Conservation (phyloP, 2,329 filamentous ascomycete species). For the Fusarium musae region DNA sequence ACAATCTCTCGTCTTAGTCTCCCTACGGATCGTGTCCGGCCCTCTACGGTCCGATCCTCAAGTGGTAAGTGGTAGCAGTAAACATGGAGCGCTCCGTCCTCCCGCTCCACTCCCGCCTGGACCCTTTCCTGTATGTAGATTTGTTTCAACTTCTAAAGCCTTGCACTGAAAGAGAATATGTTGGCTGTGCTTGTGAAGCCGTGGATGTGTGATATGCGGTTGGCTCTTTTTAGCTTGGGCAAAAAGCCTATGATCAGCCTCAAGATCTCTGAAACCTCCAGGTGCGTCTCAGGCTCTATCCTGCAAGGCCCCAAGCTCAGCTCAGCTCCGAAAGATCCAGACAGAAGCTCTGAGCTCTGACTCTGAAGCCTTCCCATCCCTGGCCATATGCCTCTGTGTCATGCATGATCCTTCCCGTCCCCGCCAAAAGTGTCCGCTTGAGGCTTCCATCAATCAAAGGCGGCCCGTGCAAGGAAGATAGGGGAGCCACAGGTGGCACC, state of each 20-base stretch:
- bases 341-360: slow-evolving; percentile 3
- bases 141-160: not conserved
- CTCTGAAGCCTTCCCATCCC: slow-evolving; percentile 19
- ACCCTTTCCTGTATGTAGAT: not conserved
- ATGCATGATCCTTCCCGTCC: slow-evolving; percentile 39
- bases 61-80: slow-evolving; percentile 15
- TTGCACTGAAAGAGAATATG: not conserved
- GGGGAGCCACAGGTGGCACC: slow-evolving; percentile 36
- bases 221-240: slow-evolving; percentile 4
- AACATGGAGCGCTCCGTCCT: slow-evolving; percentile 19
- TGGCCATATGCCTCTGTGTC: slow-evolving; percentile 35
- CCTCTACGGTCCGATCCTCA: slow-evolving; percentile 43
- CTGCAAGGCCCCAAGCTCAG: slow-evolving; percentile 23
- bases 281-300: slow-evolving; percentile 24
- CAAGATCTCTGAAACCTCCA: slow-evolving; percentile 25
- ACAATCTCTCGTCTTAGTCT: slow-evolving; percentile 25
- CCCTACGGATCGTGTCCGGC: slow-evolving; percentile 36
- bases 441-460: slow-evolving; percentile 31
- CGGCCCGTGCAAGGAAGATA: slow-evolving; percentile 30
- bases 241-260: slow-evolving; percentile 20
- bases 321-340: slow-evolving; percentile 15
- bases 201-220: not conserved
- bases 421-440: slow-evolving; percentile 22
- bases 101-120: slow-evolving; percentile 25
- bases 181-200: not conserved